Evolutionary conservation across 257 asterid genomes (phyloP).

Genomic region (Solanum pinnatisectum): DNA sequence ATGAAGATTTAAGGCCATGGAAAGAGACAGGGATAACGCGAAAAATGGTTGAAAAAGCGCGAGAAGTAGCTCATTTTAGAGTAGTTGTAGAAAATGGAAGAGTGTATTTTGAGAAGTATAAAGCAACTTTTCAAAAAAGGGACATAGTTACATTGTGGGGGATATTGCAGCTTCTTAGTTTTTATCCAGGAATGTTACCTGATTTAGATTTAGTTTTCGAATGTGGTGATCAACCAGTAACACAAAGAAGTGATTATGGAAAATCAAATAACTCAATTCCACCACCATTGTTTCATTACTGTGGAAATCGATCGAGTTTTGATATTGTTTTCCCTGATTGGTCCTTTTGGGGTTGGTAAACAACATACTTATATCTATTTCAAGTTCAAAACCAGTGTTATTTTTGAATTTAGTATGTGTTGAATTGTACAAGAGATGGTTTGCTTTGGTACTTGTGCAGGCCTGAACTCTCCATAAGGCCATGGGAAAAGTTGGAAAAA

Average conservation of each 20-base stretch:
- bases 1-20: slow-evolving; percentile 81
- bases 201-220: slow-evolving; percentile 68
- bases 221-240: slow-evolving; percentile 50
- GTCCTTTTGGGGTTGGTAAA: slow-evolving; percentile 99
- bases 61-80: slow-evolving; percentile 38
- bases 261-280: slow-evolving; percentile 12
- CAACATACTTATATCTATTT: slow-evolving; percentile 24
- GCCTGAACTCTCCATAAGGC: slow-evolving; percentile 78
- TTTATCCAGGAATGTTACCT: slow-evolving; percentile 62
- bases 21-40: slow-evolving; percentile 43
- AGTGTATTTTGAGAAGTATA: slow-evolving; percentile 43
- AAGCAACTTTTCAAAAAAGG: slow-evolving; percentile 57
- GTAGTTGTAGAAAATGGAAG: slow-evolving; percentile 45
- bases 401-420: not conserved
- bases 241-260: slow-evolving; percentile 22
- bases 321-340: slow-evolving; percentile 86
- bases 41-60: slow-evolving; percentile 44
- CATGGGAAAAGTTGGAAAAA: slow-evolving; percentile 59
- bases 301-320: slow-evolving; percentile 42
- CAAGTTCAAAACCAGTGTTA: not conserved
- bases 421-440: not conserved
- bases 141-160: slow-evolving; percentile 82
- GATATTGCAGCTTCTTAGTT: slow-evolving; percentile 62
- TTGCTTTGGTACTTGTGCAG: slow-evolving; percentile 18
- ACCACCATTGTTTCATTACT: slow-evolving; percentile 70